Base-by-base conservation (phyloP, 129 eudicot species). In the Flaveria bidentis region DNA sequence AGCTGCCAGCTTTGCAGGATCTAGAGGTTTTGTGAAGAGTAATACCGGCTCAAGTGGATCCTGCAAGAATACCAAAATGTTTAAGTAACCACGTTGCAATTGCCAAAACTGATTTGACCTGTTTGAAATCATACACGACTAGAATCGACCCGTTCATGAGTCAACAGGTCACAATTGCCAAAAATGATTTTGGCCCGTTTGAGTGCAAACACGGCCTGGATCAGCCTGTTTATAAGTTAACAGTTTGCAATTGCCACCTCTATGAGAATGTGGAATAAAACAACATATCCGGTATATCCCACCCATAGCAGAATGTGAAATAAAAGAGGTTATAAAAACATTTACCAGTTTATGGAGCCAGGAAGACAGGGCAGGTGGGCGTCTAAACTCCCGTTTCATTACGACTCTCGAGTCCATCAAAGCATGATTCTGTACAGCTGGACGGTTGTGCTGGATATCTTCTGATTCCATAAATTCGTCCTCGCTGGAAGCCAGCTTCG, bases 271-370 rank as follows among this genome's bases (percentile, higher is more conserved):
- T 50, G 33, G 44, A 46, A 73, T 46, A 64, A 79, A 53, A 52
- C 33, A 28, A 28, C 33, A 28, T 28, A 28, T 28, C 33, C 5
- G 0, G 5, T 28, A 28, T 28, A 28, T 28, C 33, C 33, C 33
- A 28, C 33, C 33, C 33, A 30, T 30, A 30, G 36, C 52, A 78
- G 64, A 60, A 45, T 33, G 67, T 50, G 22, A 28, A 46, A 73
- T 46, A 72, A 80, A 53, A 42, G 47, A 52, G 57, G 56, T 61
- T 47, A 62, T 15, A 20, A 28, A 17, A 47, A 9, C 62, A 18
- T 41, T 4, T 81, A 93, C 98, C 95, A 90, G 72, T 84, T 87
- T 93, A 75, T 87, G 91, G 71, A 93, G 95, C 98, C 97, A 90
- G 9, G 78, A 72, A 72, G 65, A 63, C 6, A 89, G 91, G 70